A percentile compares a stretch with the other conserved stretches of the same genome.
phyloP scores from a whole-genome alignment of 768 basidiomycete genomes.

The Phylloporus sp. region DNA sequence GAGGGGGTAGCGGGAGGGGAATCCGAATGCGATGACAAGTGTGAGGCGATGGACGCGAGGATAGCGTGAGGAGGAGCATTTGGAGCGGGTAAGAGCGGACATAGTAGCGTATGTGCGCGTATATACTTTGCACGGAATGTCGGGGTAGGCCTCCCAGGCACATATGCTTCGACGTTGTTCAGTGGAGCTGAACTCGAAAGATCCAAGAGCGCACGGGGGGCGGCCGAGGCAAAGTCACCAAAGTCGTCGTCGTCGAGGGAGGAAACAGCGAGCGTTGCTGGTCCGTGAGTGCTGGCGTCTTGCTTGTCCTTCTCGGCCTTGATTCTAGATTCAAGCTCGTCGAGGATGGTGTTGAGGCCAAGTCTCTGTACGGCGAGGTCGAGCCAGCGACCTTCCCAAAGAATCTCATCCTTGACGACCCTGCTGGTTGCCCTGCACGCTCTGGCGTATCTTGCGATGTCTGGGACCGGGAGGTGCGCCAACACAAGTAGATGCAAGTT shows the following conservation, averaged over 20 bases:
- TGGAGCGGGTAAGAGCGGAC: constrained; percentile 54
- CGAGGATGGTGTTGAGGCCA: constrained; percentile 46
- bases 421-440: constrained; percentile 59
- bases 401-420: constrained; percentile 62
- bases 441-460: constrained; percentile 72
- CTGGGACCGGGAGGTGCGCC: constrained; percentile 70
- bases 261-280: constrained; percentile 55
- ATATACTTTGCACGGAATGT: constrained; percentile 56
- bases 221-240: constrained; percentile 72
- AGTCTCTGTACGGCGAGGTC: constrained; percentile 51
- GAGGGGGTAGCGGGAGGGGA: constrained; percentile 40
- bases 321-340: constrained; percentile 50
- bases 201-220: constrained; percentile 18
- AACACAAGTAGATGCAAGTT: constrained; percentile 76
- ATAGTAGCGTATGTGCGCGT: constrained; percentile 62
- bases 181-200: constrained; percentile 9
- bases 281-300: constrained; percentile 39
- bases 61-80: constrained; percentile 63
- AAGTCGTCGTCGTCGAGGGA: constrained; percentile 72
- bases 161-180: constrained; percentile 14
- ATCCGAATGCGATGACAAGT: constrained; percentile 36
- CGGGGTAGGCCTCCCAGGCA: constrained; percentile 22
- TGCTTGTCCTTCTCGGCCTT: constrained; percentile 33
- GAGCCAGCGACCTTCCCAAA: constrained; percentile 77
- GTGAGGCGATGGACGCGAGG: constrained; percentile 47